Base-by-base conservation (phyloP, 257 asterid species). In the Ballota nigra region DNA sequence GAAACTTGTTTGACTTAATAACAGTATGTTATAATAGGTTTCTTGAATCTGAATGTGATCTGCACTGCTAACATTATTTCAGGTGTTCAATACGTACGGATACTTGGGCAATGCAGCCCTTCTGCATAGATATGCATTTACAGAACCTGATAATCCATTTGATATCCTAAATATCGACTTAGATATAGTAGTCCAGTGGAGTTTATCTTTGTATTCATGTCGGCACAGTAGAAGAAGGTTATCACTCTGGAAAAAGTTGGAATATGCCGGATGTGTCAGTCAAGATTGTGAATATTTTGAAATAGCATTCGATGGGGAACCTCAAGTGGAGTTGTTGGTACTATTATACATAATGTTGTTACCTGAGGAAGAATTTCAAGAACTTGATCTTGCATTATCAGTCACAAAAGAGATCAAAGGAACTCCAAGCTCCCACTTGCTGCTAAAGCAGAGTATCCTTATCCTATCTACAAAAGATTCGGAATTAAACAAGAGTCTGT, bases 51-150 rank as follows among this genome's bases (percentile, higher is more conserved):
- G 23, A 45, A 65, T 67, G 59, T 29, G 33, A 58, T n/a, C 43
- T 18, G 9, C 19, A 34, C 18, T 61, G 9, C 51, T 69, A 20
- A 51, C 43, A 63, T 36, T 57, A 51, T 81, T 77, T 77, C 84
- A 91, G 97, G 95, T 92, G 45, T 92, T 90, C 72, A 92, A 92
- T 78, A 91, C 98, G 1, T 93, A 93, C 66, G 98, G 98, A 64
- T 79, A 59, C 31, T 59, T 84, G 71, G 96, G 98, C 41, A 93
- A 87, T 83, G 97, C 98, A 79, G 96, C 97, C n/a, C 86, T 91
- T 81, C 87, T 93, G 73, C 98, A 91, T 75, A 82, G 98, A 89
- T 93, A 87, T 63, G 97, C 96, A 67, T 93, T 93, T 72, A 84
- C 96, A 7, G 98, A 93, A 83, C 81, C 83, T 5, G 88, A 87